Evolutionary conservation across 345 rosid genomes (phyloP), one percentile per base, ranked within the genome.

Genomic region (Orychophragmus violaceus): DNA sequence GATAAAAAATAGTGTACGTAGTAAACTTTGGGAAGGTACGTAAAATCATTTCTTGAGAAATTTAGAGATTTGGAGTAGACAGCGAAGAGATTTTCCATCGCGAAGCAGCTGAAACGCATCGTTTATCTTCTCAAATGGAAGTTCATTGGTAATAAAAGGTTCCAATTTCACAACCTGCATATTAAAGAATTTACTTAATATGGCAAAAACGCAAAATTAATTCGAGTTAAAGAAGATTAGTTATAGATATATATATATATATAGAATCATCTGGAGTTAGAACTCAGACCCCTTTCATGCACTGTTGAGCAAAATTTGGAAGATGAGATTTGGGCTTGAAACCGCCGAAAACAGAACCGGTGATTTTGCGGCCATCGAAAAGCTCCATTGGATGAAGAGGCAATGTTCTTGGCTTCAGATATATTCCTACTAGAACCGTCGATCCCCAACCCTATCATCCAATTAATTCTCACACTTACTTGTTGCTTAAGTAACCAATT

Each of bases 341-440:
- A 19, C 77, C 77, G 0, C 77, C 72, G 5, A 74, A 74, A 6
- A 66, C 25, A 18, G 68, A 74, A 60, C 72, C 68, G 10, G 50
- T 67, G 41, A 74, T 74, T 24, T 16, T 52, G n/a, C 77, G 77
- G 28, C 72, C 77, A 2, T 60, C 72, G 11, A 74, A 66, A n/a
- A 74, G 77, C 36, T 74, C 77, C 77, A 66, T 74, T n/a, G 77
- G 77, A 46, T 74, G 77, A 24, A 74, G 68, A 53, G 77, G 72
- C 63, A 74, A 30, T 44, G 73, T 67, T 53, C 24, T 67, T 42
- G 73, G 73, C 12, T 69, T 74, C 23, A 35, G 52, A 54, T 74
- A 74, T 35, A 74, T 66, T 8, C 73, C 77, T 3, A 74, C 72
- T 0, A 74, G 52, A 39, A 74, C 77, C 4, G 69, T 67, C 6